phyloP scores from a whole-genome alignment of 805 yeast genomes.

The Blastobotrys parvus region DNA sequence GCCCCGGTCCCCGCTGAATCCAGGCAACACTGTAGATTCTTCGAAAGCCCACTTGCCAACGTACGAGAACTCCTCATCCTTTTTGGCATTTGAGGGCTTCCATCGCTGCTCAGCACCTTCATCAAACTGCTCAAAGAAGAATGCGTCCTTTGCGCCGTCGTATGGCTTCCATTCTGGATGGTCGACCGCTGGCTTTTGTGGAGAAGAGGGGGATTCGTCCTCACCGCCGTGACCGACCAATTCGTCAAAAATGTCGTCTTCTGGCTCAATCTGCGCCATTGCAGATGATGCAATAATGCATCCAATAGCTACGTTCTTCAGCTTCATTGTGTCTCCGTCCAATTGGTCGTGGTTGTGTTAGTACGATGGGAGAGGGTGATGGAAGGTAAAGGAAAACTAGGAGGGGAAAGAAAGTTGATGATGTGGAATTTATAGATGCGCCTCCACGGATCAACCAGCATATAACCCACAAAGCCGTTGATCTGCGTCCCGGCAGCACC shows the following conservation, averaged over 20 bases:
- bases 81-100: slow-evolving; percentile 47
- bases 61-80: slow-evolving; percentile 44
- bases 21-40: slow-evolving; percentile 50
- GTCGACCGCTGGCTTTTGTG: not conserved
- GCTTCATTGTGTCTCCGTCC: not conserved
- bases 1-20: slow-evolving; percentile 60
- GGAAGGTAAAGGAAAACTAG: no score
- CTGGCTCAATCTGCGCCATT: not conserved
- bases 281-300: slow-evolving; percentile 1
- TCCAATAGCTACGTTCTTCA: slow-evolving; percentile 3
- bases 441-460: no score
- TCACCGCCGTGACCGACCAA: not conserved
- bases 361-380: not conserved
- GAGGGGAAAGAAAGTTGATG: no score
- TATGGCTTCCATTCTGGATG: slow-evolving; percentile 6
- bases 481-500: no score
- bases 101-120: slow-evolving; percentile 37
- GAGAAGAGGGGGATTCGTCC: not conserved
- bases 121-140: slow-evolving; percentile 62
- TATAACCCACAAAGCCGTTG: no score
- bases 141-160: slow-evolving; percentile 22
- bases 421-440: no score
- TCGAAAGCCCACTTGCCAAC: slow-evolving; percentile 72
- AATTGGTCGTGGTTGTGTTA: not conserved
- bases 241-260: slow-evolving; percentile 2